Evolutionary conservation across 1,284 basidiomycete species (phyloP).

Genomic region (Ganoderma resinaceum): DNA sequence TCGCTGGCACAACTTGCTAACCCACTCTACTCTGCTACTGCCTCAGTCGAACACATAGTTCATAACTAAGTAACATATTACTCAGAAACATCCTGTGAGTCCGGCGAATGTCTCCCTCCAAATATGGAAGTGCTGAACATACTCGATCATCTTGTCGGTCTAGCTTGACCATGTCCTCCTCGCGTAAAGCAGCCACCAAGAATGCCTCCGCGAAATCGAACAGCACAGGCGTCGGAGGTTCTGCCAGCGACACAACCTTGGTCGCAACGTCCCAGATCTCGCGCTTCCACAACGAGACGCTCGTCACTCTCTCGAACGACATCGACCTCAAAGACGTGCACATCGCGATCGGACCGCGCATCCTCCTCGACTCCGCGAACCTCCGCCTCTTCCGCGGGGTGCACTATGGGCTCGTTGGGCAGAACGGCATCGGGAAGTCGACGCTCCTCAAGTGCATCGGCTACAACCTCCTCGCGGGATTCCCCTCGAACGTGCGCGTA

Average conservation of each 20-base stretch:
- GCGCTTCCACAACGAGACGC: conserved; percentile 55
- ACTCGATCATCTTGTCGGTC: not conserved
- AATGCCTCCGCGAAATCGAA: not conserved
- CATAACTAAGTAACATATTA: not conserved
- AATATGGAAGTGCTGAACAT: not conserved
- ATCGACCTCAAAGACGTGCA: conserved; percentile 57
- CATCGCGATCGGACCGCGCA: conserved; percentile 53
- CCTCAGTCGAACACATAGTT: not conserved
- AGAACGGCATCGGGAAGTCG: conserved; percentile 98
- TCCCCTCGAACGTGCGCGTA: conserved; percentile 31
- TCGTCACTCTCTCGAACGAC: conserved; percentile 48
- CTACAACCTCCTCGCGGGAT: conserved; percentile 26
- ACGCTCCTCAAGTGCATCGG: conserved; percentile 96
- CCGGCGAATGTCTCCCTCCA: not conserved
- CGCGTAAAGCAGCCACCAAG: conserved; percentile 1
- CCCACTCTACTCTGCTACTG: not conserved
- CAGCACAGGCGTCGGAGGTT: not conserved
- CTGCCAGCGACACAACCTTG: conserved; percentile 15
- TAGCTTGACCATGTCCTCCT: conserved; percentile 11
- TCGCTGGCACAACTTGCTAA: not conserved
- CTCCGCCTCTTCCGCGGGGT: conserved; percentile 58
- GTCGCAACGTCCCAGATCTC: conserved; percentile 43
- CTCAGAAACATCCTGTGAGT: not conserved
- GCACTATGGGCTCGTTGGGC: conserved; percentile 81
- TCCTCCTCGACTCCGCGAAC: conserved; percentile 60